A percentile compares a stretch with the other conserved stretches of the same genome.
Conservation (phyloP, 108 stramenopile genomes). For the Skeletonema menzelii region DNA sequence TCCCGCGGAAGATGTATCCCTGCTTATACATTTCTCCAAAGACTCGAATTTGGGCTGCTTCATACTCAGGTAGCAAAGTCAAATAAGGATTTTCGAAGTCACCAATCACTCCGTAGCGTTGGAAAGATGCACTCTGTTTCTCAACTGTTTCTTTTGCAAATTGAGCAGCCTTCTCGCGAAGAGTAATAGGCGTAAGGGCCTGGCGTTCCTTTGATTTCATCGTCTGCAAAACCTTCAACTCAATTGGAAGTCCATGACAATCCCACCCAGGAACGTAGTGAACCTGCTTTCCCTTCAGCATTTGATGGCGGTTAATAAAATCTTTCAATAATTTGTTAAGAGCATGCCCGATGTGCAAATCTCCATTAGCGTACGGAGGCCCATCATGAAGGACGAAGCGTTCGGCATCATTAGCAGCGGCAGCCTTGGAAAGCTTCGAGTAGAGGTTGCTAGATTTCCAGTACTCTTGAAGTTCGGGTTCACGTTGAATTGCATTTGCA, state of each 20-base stretch:
- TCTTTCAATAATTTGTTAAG: constrained; percentile 98
- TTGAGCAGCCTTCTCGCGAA: constrained; percentile 87
- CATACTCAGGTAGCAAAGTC: constrained; percentile 95
- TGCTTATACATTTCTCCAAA: constrained; percentile 96
- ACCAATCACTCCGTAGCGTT: constrained; percentile 95
- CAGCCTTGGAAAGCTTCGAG: constrained; percentile 73
- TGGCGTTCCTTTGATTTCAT: constrained; percentile 88
- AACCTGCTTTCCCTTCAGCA: constrained; percentile 93
- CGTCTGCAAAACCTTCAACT: constrained; percentile 96
- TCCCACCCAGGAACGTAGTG: constrained; percentile 99
- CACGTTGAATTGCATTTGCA: constrained; percentile 90
- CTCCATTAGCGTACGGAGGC: constrained; percentile 99
- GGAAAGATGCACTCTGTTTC: constrained; percentile 85
- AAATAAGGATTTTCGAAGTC: constrained; percentile 97
- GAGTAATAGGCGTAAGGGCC: constrained; percentile 74
- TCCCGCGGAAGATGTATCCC: constrained; percentile 95
- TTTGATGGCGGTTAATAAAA: constrained; percentile 96
- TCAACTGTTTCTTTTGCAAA: constrained; percentile 94
- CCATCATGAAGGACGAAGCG: constrained; percentile 98
- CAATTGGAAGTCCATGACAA: constrained; percentile 99
- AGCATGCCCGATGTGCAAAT: constrained; percentile 98
- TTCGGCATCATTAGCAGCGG: constrained; percentile 43
- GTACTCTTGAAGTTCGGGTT: constrained; percentile 90
- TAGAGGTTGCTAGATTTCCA: constrained; percentile 90
- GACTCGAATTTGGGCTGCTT: constrained; percentile 95